A percentile compares a stretch with the other conserved stretches of the same genome.
Conservation (phyloP, 495 filamentous ascomycete genomes). For the Lepidopterella palustris region DNA sequence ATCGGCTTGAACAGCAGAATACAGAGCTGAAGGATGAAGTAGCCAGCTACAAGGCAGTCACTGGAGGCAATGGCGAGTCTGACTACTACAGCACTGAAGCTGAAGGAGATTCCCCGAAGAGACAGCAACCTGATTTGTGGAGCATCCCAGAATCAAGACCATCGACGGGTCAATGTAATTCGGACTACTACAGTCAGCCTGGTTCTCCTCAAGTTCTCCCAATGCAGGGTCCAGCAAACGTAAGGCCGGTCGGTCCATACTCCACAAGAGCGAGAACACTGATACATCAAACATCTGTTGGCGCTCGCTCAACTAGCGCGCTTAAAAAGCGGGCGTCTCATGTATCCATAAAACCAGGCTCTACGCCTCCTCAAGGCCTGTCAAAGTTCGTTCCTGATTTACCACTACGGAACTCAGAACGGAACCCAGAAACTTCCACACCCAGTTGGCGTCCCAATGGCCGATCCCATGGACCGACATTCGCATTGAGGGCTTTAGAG, state of each 20-base stretch:
- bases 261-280: constrained; percentile 13
- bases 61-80: neutral
- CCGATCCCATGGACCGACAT: too few relatives aligned
- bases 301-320: constrained; percentile 4
- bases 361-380: neutral
- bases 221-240: constrained; percentile 6
- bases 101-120: constrained; percentile 1
- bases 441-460: too few relatives aligned
- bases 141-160: constrained; percentile 22
- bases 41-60: neutral
- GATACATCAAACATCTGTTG: constrained; percentile 2
- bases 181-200: constrained; percentile 28
- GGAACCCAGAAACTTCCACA: too few relatives aligned
- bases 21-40: constrained; percentile 7
- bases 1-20: constrained; percentile 54
- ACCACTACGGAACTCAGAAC: too few relatives aligned
- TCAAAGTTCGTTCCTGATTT: too few relatives aligned
- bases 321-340: constrained; percentile 23
- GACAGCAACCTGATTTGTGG: constrained; percentile 6
- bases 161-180: constrained; percentile 21
- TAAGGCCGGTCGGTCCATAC: neutral
- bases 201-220: constrained; percentile 18
- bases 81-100: neutral
- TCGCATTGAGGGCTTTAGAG: too few relatives aligned
- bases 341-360: constrained; percentile 5